Conservation (phyloP, 805 yeast species). For the Maudiozyma bulderi region DNA sequence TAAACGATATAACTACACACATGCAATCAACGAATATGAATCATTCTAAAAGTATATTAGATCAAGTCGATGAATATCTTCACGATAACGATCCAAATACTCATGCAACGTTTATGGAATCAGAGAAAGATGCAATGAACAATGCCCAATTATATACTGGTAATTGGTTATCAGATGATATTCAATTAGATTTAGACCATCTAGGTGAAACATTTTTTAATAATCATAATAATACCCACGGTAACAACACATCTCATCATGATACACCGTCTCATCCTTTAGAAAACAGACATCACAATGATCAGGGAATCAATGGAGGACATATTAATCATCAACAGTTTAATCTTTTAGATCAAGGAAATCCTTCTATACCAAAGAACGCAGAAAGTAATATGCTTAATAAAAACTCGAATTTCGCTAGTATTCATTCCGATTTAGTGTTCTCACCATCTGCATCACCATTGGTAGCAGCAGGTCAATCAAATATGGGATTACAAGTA, state of each 20-base stretch:
- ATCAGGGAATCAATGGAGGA: neutral
- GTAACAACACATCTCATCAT: neutral
- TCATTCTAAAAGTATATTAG: conserved; percentile 21
- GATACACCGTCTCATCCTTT: no score
- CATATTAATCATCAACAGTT: neutral
- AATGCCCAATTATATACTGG: neutral
- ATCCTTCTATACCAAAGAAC: neutral
- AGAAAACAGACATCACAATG: neutral
- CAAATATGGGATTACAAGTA: conserved; percentile 4
- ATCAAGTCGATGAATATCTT: conserved; percentile 22
- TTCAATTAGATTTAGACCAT: conserved; percentile 9
- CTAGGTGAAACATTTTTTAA: conserved; percentile 3
- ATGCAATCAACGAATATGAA: conserved; percentile 4
- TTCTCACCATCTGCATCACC: conserved; percentile 9
- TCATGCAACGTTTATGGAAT: neutral
- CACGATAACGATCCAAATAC: conserved; percentile 5
- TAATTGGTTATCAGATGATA: conserved; percentile 6
- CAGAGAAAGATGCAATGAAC: neutral
- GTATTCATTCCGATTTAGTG: conserved; percentile 2
- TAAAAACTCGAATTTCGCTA: neutral
- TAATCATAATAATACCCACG: neutral
- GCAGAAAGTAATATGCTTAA: neutral
- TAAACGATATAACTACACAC: neutral
- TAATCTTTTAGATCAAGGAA: neutral
- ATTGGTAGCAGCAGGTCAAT: conserved; percentile 6